Evolutionary conservation across 441 rosid genomes (phyloP).

Genomic region (Jatropha podagrica): DNA sequence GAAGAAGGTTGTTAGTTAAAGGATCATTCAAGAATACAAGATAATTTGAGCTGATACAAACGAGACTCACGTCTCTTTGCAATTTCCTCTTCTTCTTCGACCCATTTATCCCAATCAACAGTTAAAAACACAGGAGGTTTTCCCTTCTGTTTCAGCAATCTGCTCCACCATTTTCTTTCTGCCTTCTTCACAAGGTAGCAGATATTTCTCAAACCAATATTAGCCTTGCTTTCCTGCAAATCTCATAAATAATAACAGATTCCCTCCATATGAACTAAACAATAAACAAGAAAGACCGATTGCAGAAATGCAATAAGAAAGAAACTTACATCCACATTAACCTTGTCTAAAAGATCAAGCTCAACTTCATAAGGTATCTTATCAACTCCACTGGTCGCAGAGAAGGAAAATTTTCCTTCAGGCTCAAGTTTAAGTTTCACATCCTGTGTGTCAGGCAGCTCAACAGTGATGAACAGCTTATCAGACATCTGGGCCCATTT

Average conservation of each 20-base stretch:
- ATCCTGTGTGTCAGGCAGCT: conserved; percentile 57
- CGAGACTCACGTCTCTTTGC: neutral
- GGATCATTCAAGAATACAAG: neutral
- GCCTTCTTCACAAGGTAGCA: conserved; percentile 48
- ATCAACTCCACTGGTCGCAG: conserved; percentile 44
- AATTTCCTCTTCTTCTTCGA: conserved; percentile 52
- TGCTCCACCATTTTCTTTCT: conserved; percentile 62
- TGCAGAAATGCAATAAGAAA: neutral
- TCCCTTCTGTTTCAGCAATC: conserved; percentile 46
- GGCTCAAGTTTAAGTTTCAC: conserved; percentile 54
- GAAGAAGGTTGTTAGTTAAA: neutral
- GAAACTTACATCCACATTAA: conserved; percentile 44
- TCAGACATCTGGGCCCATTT: conserved; percentile 67
- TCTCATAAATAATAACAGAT: neutral
- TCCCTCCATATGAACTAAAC: neutral
- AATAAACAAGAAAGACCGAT: neutral
- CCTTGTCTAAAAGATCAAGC: conserved; percentile 44
- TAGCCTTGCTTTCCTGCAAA: conserved; percentile 54
- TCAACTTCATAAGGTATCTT: conserved; percentile 50
- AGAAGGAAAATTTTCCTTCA: conserved; percentile 50
- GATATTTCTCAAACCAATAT: conserved; percentile 43
- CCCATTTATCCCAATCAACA: conserved; percentile 72
- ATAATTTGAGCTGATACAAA: no score
- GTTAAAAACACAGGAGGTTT: conserved; percentile 50
- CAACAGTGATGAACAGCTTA: conserved; percentile 46